These are phyloP conservation scores for Ganoderma resinaceum DNA, from an alignment of 1,284 basidiomycete species.

Conservation along the genomic window DNA sequence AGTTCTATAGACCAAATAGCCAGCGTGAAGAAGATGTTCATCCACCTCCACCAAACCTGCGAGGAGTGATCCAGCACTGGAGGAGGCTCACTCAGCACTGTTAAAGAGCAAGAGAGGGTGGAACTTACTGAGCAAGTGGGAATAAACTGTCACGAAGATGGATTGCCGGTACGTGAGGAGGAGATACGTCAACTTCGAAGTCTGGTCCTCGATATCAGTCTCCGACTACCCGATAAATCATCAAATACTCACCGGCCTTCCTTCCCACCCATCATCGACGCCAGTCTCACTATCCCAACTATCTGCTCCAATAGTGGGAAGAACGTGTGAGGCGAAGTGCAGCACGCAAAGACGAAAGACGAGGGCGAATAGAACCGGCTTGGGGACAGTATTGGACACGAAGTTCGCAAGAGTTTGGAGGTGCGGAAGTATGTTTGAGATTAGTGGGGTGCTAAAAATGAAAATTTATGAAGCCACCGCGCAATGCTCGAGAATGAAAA, in stretches of 20 bases:
- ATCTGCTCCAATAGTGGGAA: slow-evolving; percentile 84
- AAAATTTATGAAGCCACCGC: background rate
- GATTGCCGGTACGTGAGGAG: slow-evolving; percentile 83
- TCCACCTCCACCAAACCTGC: slow-evolving; percentile 90
- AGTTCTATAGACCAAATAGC: slow-evolving; percentile 83
- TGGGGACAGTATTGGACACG: slow-evolving; percentile 82
- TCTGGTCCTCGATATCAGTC: slow-evolving; percentile 49
- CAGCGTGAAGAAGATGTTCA: slow-evolving; percentile 85
- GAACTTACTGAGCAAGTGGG: slow-evolving; percentile 76
- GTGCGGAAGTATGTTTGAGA: slow-evolving; percentile 81
- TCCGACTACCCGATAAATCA: background rate
- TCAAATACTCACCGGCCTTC: slow-evolving; percentile 64
- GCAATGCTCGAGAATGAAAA: background rate
- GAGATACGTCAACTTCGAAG: slow-evolving; percentile 73
- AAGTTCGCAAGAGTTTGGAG: slow-evolving; percentile 81
- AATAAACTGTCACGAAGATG: slow-evolving; percentile 86
- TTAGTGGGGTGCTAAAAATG: slow-evolving; percentile 65
- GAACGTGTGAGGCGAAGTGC: slow-evolving; percentile 85
- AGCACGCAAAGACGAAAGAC: slow-evolving; percentile 84
- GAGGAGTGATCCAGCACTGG: slow-evolving; percentile 84
- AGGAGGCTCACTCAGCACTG: background rate
- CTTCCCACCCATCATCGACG: slow-evolving; percentile 70
- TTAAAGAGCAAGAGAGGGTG: background rate
- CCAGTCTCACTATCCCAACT: slow-evolving; percentile 76
- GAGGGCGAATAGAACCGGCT: slow-evolving; percentile 84